Evolutionary conservation across 345 rosid species (phyloP).

Genomic region (Dovyalis caffra): DNA sequence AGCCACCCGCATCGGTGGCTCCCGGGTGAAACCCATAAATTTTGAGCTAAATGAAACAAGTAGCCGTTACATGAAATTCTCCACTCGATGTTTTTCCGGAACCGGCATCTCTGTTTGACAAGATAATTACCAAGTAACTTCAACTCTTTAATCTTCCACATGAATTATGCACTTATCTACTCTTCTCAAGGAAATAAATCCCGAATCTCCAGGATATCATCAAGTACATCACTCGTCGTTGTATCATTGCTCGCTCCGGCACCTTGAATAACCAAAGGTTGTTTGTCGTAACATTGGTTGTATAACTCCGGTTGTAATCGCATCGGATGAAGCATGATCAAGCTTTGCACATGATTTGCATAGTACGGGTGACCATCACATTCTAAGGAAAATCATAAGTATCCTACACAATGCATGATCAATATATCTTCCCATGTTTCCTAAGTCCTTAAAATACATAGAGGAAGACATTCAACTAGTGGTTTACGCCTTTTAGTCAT

Average conservation of each 20-base stretch:
- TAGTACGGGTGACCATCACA: too few relatives aligned
- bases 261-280: constrained; percentile 91
- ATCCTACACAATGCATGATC: too few relatives aligned
- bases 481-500: too few relatives aligned
- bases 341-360: too few relatives aligned
- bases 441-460: too few relatives aligned
- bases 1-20: background rate
- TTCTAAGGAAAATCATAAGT: too few relatives aligned
- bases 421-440: too few relatives aligned
- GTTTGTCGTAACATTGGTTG: constrained; percentile 71
- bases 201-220: constrained; percentile 84
- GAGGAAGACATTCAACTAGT: too few relatives aligned
- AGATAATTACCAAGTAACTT: background rate
- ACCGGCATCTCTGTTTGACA: background rate
- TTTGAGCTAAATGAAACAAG: background rate
- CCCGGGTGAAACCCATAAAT: background rate
- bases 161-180: background rate
- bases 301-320: constrained; percentile 73
- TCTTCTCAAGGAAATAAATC: constrained; percentile 57
- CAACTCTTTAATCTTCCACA: background rate
- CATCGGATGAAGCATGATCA: background rate
- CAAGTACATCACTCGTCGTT: constrained; percentile 89
- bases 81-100: background rate
- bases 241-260: constrained; percentile 97
- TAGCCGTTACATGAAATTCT: background rate